Base-by-base conservation (phyloP, 2,329 filamentous ascomycete species). In the Byssothecium circinans region DNA sequence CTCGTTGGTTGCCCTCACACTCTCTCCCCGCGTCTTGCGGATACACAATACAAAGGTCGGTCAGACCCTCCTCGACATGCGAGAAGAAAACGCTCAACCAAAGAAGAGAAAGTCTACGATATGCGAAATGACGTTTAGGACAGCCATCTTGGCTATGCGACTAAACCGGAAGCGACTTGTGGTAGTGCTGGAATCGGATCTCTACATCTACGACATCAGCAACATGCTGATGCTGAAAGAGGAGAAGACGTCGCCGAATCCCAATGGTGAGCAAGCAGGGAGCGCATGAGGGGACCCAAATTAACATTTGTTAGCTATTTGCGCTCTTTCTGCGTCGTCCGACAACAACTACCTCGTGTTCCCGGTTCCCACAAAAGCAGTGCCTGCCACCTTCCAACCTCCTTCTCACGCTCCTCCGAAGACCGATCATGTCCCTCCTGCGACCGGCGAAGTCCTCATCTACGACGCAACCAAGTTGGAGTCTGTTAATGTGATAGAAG, bases 161-260 rank as follows among this genome's bases (percentile, higher is more conserved):
- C 78, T 99, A 63, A 99, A 99, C 72, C 83, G 94, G 58, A 97
- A 96, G 72, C 86, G 94, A 30, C 81, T 99, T 20, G 90, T 94
- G 11, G 91, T 99, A 25, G 86, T 97, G 12, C 81, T 97, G 47
- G 94, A 99, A 70, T 91, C 96, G 62, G 88, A 96, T 69, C 95
- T 97, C 53, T 99, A 97, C 74, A 81, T 99, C 40, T 99, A 99
- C 76, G 94, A 99, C 71, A 97, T 99, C 57, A 91, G 91, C 73
- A 97, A 96, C 68, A 97, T 99, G 92, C 92, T 88, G 63, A 83
- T 97, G 49, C 79, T 97, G 33, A 88, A 91, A 71, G 95, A 90
- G 5, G 95, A 97, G 56, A 85, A 91, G 49, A 97, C 92, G 5
- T 96, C 92, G 3, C 89, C 94, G 6, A 99, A 99, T 64, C 89